Base-by-base conservation (phyloP, 345 rosid genomes). In the Eucalyptus fibrosa region DNA sequence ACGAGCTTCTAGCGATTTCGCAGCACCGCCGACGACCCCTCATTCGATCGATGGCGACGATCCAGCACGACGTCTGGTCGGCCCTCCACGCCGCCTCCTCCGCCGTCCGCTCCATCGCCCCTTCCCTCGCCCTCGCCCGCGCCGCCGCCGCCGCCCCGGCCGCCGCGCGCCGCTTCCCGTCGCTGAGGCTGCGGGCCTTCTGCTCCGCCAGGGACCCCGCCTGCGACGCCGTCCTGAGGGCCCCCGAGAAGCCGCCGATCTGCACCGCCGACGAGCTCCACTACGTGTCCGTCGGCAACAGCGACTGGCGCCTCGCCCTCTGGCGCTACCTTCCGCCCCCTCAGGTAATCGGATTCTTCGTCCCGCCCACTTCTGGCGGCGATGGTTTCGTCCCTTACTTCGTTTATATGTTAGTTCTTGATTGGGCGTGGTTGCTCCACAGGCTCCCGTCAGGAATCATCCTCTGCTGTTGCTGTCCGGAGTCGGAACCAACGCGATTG, bases 201-300 rank as follows among this genome's bases (percentile, higher is more conserved):
- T 60, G 69, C 69, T 93, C 94, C 89, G 80, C 93, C 45, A 72
- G 88, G 30, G 91, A 90, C 3, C 69, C 89, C 44, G 81, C 51
- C 45, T 40, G 42, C 47, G 56, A 88, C 47, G 88, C 83, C 45
- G 83, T 90, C n/a, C 30, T 59, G 80, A 92, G 89, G 53, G 16
- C 89, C 81, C 89, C 91, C 12, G 93, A 94, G 49, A 97, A 96
- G 91, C 99, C 98, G 19, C 50, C 96, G 21, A 88, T 92, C 28
- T 97, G 96, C 88, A 95, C 98, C 86, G 98, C 99, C 81, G 99
- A 97, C 87, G 99, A 97, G 91, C 97, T 97, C 67, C 99, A 97
- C 93, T 96, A 94, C 87, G 98, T 94, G 69, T 81, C 96, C 56
- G 94, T 96, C 67, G 90, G 94, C 16, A 92, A 96, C 86, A 94